These are phyloP conservation scores for Leptodontidium sp. DNA, from an alignment of 2,329 filamentous ascomycete genomes.

Conservation along the genomic window DNA sequence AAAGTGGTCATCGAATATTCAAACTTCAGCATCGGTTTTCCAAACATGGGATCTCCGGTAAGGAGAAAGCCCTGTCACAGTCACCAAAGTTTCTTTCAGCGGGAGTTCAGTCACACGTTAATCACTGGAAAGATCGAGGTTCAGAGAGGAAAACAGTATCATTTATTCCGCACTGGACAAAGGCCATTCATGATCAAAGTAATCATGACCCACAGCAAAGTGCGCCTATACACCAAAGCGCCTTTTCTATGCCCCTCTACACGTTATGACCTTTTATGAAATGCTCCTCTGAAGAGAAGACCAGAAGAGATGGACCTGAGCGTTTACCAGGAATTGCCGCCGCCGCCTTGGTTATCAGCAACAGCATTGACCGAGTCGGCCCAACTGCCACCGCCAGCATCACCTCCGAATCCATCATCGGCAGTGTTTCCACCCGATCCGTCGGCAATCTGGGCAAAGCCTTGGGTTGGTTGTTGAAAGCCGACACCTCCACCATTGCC, in stretches of 20 bases:
- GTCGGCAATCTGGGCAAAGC: background rate
- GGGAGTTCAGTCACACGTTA: background rate
- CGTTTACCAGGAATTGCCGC: background rate
- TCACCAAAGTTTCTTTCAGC: background rate
- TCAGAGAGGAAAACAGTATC: background rate
- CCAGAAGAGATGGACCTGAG: background rate
- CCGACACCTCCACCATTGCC: background rate
- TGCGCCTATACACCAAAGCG: background rate
- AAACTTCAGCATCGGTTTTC: too few species aligned
- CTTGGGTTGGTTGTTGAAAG: background rate
- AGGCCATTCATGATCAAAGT: background rate
- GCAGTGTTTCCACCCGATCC: background rate
- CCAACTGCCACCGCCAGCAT: background rate
- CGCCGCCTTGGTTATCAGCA: background rate
- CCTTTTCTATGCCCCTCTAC: background rate
- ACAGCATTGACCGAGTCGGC: background rate
- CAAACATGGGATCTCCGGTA: too few species aligned
- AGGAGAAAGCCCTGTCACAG: too few species aligned
- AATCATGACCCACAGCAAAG: slow-evolving; percentile 5
- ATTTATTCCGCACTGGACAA: background rate
- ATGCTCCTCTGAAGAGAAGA: background rate
- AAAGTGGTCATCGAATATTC: too few species aligned
- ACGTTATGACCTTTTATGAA: background rate
- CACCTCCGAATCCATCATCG: background rate
- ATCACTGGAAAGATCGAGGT: background rate